Conservation (phyloP, 768 basidiomycete genomes). For the Termitomyces titanicus region DNA sequence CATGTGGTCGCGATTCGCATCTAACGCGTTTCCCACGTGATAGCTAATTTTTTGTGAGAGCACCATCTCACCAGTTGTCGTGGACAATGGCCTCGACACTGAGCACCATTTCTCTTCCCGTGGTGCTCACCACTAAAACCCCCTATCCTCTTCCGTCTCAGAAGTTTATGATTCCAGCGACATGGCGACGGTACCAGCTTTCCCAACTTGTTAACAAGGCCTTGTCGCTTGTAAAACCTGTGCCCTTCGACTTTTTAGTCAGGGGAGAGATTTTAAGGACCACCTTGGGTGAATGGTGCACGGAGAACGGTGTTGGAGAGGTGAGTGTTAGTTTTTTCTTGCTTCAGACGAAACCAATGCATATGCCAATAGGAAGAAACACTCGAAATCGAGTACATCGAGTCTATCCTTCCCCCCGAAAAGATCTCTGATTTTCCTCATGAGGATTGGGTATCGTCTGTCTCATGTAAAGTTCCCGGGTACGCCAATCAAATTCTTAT, state of each 20-base stretch:
- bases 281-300: slow-evolving; percentile 71
- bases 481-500: slow-evolving; percentile 21
- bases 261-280: slow-evolving; percentile 75
- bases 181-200: slow-evolving; percentile 94
- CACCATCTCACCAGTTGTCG: neutral
- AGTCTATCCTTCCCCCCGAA: slow-evolving; percentile 84
- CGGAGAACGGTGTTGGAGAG: slow-evolving; percentile 67
- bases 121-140: slow-evolving; percentile 71
- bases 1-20: neutral
- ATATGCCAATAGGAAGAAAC: slow-evolving; percentile 67
- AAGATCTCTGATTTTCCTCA: slow-evolving; percentile 76
- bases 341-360: neutral
- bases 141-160: slow-evolving; percentile 76
- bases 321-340: slow-evolving; percentile 32
- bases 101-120: slow-evolving; percentile 42
- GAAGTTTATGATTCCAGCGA: slow-evolving; percentile 88
- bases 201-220: slow-evolving; percentile 98
- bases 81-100: slow-evolving; percentile 4
- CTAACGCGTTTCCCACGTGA: slow-evolving; percentile 2
- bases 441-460: slow-evolving; percentile 92
- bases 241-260: slow-evolving; percentile 93
- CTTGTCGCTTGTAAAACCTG: slow-evolving; percentile 61
- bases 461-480: slow-evolving; percentile 60
- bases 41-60: neutral
- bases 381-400: slow-evolving; percentile 88